Evolutionary conservation across 257 asterid genomes (phyloP).

Genomic region (Scutellaria minor): DNA sequence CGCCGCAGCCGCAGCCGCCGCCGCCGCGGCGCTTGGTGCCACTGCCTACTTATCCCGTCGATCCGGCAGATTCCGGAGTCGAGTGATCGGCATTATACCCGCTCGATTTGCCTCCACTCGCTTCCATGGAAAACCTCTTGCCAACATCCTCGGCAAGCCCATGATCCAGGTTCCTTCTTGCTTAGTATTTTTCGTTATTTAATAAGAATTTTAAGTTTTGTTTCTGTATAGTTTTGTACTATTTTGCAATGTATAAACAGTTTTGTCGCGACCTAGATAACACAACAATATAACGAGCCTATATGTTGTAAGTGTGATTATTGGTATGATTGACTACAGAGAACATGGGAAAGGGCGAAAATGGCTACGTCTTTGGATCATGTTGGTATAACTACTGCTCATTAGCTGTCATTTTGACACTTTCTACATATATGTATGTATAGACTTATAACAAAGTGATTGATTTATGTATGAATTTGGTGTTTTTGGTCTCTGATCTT

Average conservation of each 20-base stretch:
- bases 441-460: background rate
- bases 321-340: slow-evolving; percentile 53
- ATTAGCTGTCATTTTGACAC: background rate
- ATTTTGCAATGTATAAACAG: background rate
- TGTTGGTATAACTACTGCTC: slow-evolving; percentile 53
- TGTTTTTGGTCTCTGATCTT: slow-evolving; percentile 26
- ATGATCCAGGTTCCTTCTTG: slow-evolving; percentile 80
- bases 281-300: no score
- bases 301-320: slow-evolving; percentile 11
- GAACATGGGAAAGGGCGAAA: slow-evolving; percentile 95
- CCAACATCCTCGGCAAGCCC: slow-evolving; percentile 85
- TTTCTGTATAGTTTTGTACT: background rate
- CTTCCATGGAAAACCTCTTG: slow-evolving; percentile 88
- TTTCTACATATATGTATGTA: background rate
- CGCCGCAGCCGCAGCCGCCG: slow-evolving; percentile 61
- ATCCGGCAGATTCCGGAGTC: slow-evolving; percentile 64
- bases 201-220: background rate
- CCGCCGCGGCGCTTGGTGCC: slow-evolving; percentile 66
- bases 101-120: slow-evolving; percentile 95
- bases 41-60: slow-evolving; percentile 61
- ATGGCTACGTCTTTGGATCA: slow-evolving; percentile 75
- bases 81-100: slow-evolving; percentile 91
- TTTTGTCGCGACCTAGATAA: background rate
- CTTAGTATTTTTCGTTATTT: background rate
- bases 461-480: slow-evolving; percentile 5